Conservation (phyloP, 1,284 basidiomycete species). For the Ganoderma multipileum region DNA sequence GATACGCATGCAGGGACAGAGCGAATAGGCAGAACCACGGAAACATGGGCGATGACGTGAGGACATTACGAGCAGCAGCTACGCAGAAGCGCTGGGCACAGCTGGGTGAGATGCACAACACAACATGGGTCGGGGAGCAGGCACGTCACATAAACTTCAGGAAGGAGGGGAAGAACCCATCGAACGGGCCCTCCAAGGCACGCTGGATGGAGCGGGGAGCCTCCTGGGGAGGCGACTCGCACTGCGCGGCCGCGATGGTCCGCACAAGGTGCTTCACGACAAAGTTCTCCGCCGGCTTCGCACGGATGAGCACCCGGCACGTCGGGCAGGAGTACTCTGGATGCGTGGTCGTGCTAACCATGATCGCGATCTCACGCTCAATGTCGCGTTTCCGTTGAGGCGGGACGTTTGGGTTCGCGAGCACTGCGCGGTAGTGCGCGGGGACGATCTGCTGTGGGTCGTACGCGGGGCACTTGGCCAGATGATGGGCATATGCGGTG, state of each 20-base stretch:
- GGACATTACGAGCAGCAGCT: neutral
- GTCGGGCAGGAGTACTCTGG: constrained; percentile 72
- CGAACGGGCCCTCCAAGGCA: constrained; percentile 49
- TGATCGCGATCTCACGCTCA: constrained; percentile 32
- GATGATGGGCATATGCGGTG: constrained; percentile 55
- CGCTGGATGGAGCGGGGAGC: constrained; percentile 29
- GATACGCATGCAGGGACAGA: constrained; percentile 7
- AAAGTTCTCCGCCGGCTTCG: constrained; percentile 64
- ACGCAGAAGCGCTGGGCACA: neutral
- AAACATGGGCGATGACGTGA: neutral
- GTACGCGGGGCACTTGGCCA: constrained; percentile 54
- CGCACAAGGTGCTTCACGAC: constrained; percentile 62
- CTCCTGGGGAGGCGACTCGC: constrained; percentile 52
- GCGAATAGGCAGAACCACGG: neutral
- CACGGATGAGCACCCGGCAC: constrained; percentile 58
- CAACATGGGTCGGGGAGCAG: neutral
- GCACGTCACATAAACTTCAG: neutral
- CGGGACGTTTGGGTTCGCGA: constrained; percentile 31
- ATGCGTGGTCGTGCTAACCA: constrained; percentile 34
- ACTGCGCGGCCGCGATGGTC: constrained; percentile 51
- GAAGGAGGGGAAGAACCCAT: constrained; percentile 54
- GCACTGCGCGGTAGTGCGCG: constrained; percentile 20
- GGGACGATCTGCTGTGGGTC: constrained; percentile 37
- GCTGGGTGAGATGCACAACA: neutral
- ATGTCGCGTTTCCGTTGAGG: constrained; percentile 31